Percentiles rank a stretch among this genome's conserved stretches.
phyloP scores from a whole-genome alignment of 1,284 basidiomycete genomes.

The Irpex rosettiformis region DNA sequence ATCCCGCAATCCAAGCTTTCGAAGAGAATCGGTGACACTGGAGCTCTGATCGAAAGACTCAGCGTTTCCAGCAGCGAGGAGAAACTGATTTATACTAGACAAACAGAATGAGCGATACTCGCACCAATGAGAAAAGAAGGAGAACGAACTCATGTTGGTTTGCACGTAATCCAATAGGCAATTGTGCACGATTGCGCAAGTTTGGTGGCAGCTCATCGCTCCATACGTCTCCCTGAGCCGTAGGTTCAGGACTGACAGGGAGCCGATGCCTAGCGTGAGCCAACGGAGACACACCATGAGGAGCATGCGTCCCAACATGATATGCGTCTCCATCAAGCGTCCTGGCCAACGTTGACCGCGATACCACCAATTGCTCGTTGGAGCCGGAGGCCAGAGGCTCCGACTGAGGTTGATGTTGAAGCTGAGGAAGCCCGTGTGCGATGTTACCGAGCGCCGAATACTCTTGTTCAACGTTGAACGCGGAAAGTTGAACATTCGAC shows the following conservation, averaged over 20 bases:
- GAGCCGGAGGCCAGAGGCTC: conserved; percentile 1
- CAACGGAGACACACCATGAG: conserved; percentile 1
- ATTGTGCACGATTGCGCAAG: not conserved
- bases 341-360: not conserved
- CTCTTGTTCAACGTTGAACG: not conserved
- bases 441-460: not conserved
- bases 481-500: conserved; percentile 12
- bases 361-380: not conserved
- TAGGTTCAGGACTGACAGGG: conserved; percentile 3
- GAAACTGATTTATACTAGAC: conserved; percentile 48
- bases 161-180: not conserved
- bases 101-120: not conserved
- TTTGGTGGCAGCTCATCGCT: not conserved
- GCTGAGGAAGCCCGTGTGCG: not conserved
- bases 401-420: not conserved
- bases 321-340: not conserved
- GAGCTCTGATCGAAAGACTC: conserved; percentile 54
- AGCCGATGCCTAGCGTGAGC: not conserved
- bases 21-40: conserved; percentile 46
- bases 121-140: not conserved
- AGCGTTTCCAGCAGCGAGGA: conserved; percentile 51
- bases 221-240: conserved; percentile 25
- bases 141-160: not conserved
- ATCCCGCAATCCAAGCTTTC: conserved; percentile 38
- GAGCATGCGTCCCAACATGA: not conserved